Percentiles rank a stretch among this genome's conserved stretches.
Evolutionary conservation across 2,329 filamentous ascomycete species (phyloP).

Genomic region (Aquanectria penicillioides): DNA sequence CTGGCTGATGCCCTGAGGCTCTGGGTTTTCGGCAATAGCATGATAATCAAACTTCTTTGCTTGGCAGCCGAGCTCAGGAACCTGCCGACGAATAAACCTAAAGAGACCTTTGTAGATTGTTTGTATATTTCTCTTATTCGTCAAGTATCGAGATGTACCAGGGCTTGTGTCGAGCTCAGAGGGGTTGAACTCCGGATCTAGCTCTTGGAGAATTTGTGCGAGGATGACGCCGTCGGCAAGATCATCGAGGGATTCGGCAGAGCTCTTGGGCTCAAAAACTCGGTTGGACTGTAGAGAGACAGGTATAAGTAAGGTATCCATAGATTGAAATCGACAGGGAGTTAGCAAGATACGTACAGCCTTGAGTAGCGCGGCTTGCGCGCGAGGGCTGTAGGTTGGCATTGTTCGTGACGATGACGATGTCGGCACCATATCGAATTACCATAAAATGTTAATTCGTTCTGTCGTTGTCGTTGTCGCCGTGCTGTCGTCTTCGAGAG

Average conservation of each 20-base stretch:
- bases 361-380: constrained; percentile 65
- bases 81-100: constrained; percentile 64
- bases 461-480: constrained; percentile 12
- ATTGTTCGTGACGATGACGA: constrained; percentile 37
- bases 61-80: constrained; percentile 61
- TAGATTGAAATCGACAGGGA: constrained; percentile 17
- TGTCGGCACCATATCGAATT: constrained; percentile 20
- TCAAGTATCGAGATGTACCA: constrained; percentile 55
- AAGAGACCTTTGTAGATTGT: constrained; percentile 64
- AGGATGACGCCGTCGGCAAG: constrained; percentile 65
- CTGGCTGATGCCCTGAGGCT: constrained; percentile 64
- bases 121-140: constrained; percentile 63
- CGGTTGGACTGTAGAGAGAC: constrained; percentile 43
- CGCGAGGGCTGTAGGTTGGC: constrained; percentile 52
- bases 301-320: constrained; percentile 25
- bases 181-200: constrained; percentile 67
- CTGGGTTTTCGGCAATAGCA: constrained; percentile 66
- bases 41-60: constrained; percentile 66
- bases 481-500: constrained; percentile 20
- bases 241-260: constrained; percentile 61
- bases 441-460: background rate
- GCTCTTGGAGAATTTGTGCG: constrained; percentile 65
- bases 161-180: constrained; percentile 61
- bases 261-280: constrained; percentile 56
- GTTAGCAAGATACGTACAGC: constrained; percentile 54